Conservation (phyloP, 2,329 filamentous ascomycete species). For the Dothistroma septosporum region DNA sequence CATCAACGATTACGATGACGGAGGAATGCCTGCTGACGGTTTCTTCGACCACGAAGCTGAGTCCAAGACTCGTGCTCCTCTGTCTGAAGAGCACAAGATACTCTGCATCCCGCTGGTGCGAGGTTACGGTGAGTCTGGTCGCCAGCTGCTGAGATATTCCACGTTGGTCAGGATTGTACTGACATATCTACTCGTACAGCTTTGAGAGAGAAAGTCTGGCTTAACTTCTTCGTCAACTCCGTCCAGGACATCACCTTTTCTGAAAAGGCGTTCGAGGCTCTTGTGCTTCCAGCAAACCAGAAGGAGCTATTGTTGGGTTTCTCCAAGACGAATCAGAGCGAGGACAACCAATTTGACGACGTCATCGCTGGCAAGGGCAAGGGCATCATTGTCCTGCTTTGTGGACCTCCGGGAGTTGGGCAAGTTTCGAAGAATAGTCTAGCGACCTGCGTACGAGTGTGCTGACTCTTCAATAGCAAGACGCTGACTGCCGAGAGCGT, state of each 20-base stretch:
- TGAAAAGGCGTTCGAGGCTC: conserved; percentile 43
- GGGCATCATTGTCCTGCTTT: conserved; percentile 50
- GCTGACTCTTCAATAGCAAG: too few species aligned
- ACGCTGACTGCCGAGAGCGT: conserved; percentile 50
- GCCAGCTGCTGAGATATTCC: too few species aligned
- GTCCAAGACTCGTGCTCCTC: conserved; percentile 13
- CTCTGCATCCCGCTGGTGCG: conserved; percentile 32
- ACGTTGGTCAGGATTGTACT: too few species aligned
- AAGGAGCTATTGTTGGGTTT: conserved; percentile 49
- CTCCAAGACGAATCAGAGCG: conserved; percentile 40
- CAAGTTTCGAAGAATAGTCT: too few species aligned
- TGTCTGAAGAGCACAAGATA: conserved; percentile 34
- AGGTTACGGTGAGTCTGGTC: conserved; percentile 28
- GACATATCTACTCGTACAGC: too few species aligned
- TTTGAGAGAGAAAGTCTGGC: conserved; percentile 1
- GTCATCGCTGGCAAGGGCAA: conserved; percentile 50
- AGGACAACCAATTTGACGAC: conserved; percentile 45
- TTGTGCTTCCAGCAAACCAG: conserved; percentile 45
- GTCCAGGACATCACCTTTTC: conserved; percentile 40
- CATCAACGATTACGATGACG: conserved; percentile 21
- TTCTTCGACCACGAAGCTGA: conserved; percentile 28
- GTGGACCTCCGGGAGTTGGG: conserved; percentile 49
- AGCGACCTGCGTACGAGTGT: too few species aligned
- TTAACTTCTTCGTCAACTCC: background rate
- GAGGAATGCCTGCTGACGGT: conserved; percentile 36